Evolutionary conservation across 2,329 filamentous ascomycete genomes (phyloP), one percentile per base, ranked within the genome.

Genomic region (Ophiostoma himal-ulmi): DNA sequence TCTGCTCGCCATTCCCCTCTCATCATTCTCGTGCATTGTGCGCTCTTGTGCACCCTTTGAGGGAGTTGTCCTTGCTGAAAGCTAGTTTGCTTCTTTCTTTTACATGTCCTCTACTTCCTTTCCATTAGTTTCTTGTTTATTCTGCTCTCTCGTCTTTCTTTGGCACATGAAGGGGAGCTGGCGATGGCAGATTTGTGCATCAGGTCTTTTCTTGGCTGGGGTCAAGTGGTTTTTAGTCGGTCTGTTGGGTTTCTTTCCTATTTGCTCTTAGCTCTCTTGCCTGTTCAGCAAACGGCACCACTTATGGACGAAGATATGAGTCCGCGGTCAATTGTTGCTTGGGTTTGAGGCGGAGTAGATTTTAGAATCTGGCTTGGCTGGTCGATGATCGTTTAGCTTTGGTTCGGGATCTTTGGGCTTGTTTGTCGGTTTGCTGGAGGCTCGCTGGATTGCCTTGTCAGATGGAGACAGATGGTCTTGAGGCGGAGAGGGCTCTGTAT

Each of bases 221-320:
- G 10, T 30, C 26, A 2, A 26, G 22, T n/a, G 57, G 26, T 62
- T 57, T 13, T 22, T 52, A 13, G 57, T 3, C 68, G 20, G 41
- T 67, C 76, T 76, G 75, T 77, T 77, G 71, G 74, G 74, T 73
- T 74, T 75, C 76, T 77, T 77, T 77, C 74, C 75, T 70, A 72
- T 70, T 71, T 64, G 34, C 36, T 30, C n/a, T 66, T 34, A 20
- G 36, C 26, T 65, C 10, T 39, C 36, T 39, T 39, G 37, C 36
- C 62, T 26, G 54, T 39, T 22, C 62, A 39, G 26, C 54, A 39
- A 54, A 34, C 20, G 72, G 67, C 71, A 72, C 72, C 72, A 71
- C 72, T 60, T 77, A 83, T 86, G 90, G 91, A 92, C 85, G 90
- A 95, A 88, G 92, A 95, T 92, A 94, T 83, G 92, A 95, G 91